phyloP scores from a whole-genome alignment of 164 flowering plant species.

The Pachysandra terminalis region DNA sequence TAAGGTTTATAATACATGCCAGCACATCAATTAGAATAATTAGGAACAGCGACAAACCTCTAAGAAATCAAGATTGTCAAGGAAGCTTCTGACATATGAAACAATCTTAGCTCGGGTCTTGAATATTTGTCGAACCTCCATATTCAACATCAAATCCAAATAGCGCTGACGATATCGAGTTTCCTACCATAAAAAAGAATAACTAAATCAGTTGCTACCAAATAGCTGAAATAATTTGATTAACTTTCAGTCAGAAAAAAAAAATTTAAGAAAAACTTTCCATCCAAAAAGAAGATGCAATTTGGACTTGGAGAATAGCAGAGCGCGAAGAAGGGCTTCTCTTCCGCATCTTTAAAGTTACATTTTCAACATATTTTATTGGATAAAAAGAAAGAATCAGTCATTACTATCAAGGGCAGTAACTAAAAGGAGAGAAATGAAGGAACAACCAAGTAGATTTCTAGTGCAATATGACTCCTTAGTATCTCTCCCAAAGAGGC shows the following conservation, averaged over 20 bases:
- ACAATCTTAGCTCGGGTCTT: slow-evolving; percentile 69
- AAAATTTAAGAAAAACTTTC: background rate
- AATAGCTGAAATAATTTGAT: background rate
- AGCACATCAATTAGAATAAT: background rate
- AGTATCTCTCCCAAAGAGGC: no score
- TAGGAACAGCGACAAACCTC: slow-evolving; percentile 54
- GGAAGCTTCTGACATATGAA: slow-evolving; percentile 56
- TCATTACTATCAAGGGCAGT: no score
- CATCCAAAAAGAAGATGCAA: no score
- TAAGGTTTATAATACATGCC: background rate
- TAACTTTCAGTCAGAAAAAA: no score
- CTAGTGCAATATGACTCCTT: no score
- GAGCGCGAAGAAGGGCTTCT: no score
- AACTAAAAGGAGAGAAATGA: no score
- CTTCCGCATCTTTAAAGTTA: no score
- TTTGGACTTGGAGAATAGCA: no score
- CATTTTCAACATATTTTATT: no score
- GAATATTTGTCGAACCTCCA: slow-evolving; percentile 81
- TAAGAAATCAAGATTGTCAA: slow-evolving; percentile 69
- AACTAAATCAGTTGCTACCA: background rate
- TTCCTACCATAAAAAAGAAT: slow-evolving; percentile 51
- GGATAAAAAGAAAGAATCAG: no score
- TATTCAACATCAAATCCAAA: slow-evolving; percentile 83
- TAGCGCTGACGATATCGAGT: slow-evolving; percentile 92
- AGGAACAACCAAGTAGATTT: no score